Conservation (phyloP, 371 early-diverging fungal genomes). For the Mortierella sp. region DNA sequence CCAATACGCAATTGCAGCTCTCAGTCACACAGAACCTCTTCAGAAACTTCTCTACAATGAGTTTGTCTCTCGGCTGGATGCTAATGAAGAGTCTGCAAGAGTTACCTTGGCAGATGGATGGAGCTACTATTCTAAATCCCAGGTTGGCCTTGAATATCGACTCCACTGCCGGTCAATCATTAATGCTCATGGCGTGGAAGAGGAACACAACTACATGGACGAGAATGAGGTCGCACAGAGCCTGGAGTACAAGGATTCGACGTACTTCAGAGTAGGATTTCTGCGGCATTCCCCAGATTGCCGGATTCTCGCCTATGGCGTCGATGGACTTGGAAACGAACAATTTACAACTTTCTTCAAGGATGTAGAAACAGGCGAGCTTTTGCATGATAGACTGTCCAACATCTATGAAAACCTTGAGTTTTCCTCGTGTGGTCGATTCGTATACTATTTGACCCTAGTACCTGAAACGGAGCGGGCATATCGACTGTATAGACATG, state of each 20-base stretch:
- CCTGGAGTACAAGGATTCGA: conserved; percentile 53
- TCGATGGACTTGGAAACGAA: conserved; percentile 69
- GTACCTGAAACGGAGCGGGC: conserved; percentile 68
- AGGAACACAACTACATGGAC: conserved; percentile 65
- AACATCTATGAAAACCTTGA: conserved; percentile 69
- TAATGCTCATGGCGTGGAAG: conserved; percentile 8
- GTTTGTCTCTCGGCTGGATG: conserved; percentile 69
- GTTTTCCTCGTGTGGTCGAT: conserved; percentile 63
- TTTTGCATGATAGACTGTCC: conserved; percentile 58
- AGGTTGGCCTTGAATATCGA: conserved; percentile 67
- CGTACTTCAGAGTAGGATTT: conserved; percentile 69
- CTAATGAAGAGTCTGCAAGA: conserved; percentile 63
- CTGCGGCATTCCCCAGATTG: conserved; percentile 64
- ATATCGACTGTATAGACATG: conserved; percentile 64
- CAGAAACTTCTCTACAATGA: conserved; percentile 69
- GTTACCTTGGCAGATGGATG: conserved; percentile 67
- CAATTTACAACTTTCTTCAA: conserved; percentile 66
- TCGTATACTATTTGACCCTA: conserved; percentile 63
- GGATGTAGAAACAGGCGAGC: conserved; percentile 58
- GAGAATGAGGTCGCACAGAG: conserved; percentile 65
- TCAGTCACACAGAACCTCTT: conserved; percentile 63
- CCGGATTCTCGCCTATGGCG: conserved; percentile 64
- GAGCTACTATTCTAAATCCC: conserved; percentile 65
- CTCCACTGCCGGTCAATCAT: conserved; percentile 62
- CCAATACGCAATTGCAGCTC: conserved; percentile 54